Base-by-base conservation (phyloP, 768 basidiomycete species). In the Pisolithus tinctorius region DNA sequence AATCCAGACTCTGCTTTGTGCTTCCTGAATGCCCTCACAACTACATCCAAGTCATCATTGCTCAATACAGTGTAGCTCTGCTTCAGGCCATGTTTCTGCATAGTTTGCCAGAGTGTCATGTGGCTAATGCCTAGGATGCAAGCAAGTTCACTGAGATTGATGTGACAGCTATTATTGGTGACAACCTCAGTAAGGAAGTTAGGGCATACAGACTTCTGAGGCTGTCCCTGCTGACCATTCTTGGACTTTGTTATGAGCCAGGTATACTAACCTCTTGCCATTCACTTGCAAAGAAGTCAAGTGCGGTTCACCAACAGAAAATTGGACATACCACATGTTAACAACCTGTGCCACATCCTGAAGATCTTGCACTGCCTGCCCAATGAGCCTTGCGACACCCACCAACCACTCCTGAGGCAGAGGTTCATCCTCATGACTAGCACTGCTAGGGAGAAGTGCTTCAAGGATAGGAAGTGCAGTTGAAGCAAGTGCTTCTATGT, bases 11-110 rank as follows among this genome's bases (percentile, higher is more conserved):
- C 55, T 34, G 56, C 57, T 25, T 49, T 34, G 7, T 11, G 25
- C 2, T 6, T 8, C 6, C 55, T 61, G 49, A 60, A 62, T 27
- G 52, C 4, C 7, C 10, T n/a, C 4, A 64, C 49, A 1, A 60
- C 41, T 0, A 38, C 13, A 30, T 62, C 63, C 3, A 64, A 51
- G 14, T 63, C 57, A 13, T n/a, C 4, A 25, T 63, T 56, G 8
- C 25, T 47, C n/a, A 63, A 50, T 25, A 52, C 43, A 13, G 53
- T 58, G 41, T 49, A 63, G 2, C 42, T 30, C 8, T 37, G 51
- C 14, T 43, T 20, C 1, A 61, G 44, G 10, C 57, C 47, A 41
- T 57, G 39, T 1, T 47, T 20, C 10, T 39, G 40, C 17, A 63
- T 54, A 27, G 55, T 53, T 3, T 23, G 37, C 20, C 48, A 37